Conservation (phyloP, 2,329 filamentous ascomycete genomes). For the Colletotrichum agaves region DNA sequence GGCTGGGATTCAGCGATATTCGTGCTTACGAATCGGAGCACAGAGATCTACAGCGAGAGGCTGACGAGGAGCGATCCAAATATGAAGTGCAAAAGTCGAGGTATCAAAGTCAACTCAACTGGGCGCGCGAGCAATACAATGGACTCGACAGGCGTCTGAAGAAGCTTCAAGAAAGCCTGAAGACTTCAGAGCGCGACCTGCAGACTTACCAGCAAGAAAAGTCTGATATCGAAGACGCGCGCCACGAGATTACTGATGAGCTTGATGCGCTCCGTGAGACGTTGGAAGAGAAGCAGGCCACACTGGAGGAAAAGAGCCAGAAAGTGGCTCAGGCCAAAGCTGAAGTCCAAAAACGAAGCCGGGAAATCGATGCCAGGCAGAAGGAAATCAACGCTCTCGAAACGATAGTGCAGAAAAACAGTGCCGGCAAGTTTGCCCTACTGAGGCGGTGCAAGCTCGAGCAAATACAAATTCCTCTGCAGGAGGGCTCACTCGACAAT, state of each 20-base stretch:
- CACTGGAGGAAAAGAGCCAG: constrained; percentile 76
- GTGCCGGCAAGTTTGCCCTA: constrained; percentile 83
- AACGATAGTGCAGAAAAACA: constrained; percentile 85
- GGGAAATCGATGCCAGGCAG: constrained; percentile 78
- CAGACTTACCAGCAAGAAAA: constrained; percentile 78
- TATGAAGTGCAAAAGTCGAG: constrained; percentile 87
- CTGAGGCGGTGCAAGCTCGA: constrained; percentile 93
- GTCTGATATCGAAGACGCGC: constrained; percentile 75
- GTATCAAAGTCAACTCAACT: constrained; percentile 70
- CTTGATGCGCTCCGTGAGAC: constrained; percentile 80
- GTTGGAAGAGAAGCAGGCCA: constrained; percentile 74
- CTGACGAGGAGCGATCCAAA: constrained; percentile 84
- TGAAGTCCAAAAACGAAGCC: constrained; percentile 85
- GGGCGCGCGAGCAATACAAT: constrained; percentile 63
- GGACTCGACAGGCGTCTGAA: constrained; percentile 76
- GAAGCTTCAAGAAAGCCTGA: constrained; percentile 72
- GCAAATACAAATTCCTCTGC: constrained; percentile 86
- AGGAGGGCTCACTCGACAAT: constrained; percentile 80
- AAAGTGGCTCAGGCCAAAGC: constrained; percentile 81
- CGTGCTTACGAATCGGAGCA: constrained; percentile 94
- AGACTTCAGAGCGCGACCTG: constrained; percentile 76
- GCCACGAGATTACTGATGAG: constrained; percentile 79
- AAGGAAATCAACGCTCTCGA: constrained; percentile 85
- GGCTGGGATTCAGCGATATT: constrained; percentile 88
- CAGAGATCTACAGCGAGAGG: constrained; percentile 90